Base-by-base conservation (phyloP, 306 rosid species). In the Comarum palustre region DNA sequence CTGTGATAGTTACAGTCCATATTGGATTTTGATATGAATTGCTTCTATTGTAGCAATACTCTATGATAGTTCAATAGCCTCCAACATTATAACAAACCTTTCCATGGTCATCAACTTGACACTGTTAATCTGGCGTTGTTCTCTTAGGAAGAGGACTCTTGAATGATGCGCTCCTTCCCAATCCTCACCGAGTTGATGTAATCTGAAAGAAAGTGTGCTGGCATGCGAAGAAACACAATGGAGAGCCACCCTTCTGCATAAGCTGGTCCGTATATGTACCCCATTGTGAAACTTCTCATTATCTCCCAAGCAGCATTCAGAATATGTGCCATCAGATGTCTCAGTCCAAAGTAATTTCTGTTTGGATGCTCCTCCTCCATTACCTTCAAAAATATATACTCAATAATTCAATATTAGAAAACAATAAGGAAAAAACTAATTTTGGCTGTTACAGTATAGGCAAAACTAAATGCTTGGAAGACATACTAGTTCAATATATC, bases 221-320 rank as follows among this genome's bases (percentile, higher is more conserved):
- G 68, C 72, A 88, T 43, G 20, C 90, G 90, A 74, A 94, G 92
- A 81, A 88, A 45, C 60, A 62, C 75, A 50, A 71, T 74, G 77
- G 77, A 65, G 80, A 90, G 80, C 96, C 92, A 86, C 8, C 90
- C 88, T 68, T 92, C 92, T 58, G 45, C 82, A 43, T 88, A 90
- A 61, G 80, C 90, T 73, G 84, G 68, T 66, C 97, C 97, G 46
- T 78, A 68, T 11, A 61, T 42, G 73, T 82, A 88, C n/a, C 86
- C 87, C 69, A 86, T 88, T 71, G 77, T 72, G 25, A 86, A 77
- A 62, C 89, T 78, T 85, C 92, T 82, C 34, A 86, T 63, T 58
- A 92, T 83, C 87, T 89, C 96, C 96, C 96, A 88, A 6, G 81
- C 50, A 68, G 90, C 97, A 84, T 78, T 92, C 68, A 87, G 52